phyloP scores from a whole-genome alignment of 768 basidiomycete genomes.

The Royoungia palumana region DNA sequence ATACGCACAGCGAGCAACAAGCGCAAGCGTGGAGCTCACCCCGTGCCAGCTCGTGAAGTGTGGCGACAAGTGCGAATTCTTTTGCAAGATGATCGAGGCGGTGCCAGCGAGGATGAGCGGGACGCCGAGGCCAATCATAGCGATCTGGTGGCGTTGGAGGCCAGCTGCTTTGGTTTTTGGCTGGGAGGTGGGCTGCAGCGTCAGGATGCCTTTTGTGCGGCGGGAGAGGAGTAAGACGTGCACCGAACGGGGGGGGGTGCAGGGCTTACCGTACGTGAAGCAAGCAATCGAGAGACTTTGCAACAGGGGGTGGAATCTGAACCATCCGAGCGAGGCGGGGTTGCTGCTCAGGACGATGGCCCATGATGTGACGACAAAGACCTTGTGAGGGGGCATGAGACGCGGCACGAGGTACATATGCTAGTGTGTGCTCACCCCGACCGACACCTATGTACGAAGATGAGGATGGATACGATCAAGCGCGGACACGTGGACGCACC shows the following conservation, averaged over 20 bases:
- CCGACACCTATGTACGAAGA: conserved; percentile 10
- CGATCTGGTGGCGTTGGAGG: conserved; percentile 64
- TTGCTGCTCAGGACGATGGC: conserved; percentile 41
- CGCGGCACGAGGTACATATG: neutral
- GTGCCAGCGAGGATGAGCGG: conserved; percentile 60
- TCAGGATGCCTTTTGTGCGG: conserved; percentile 55
- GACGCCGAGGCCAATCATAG: conserved; percentile 52
- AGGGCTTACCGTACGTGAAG: conserved; percentile 57
- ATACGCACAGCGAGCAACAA: too few relatives aligned
- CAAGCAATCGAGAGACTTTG: conserved; percentile 54
- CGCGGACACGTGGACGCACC: conserved; percentile 29
- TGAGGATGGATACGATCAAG: neutral
- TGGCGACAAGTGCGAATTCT: conserved; percentile 42
- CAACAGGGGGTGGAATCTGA: conserved; percentile 62
- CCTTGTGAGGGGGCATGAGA: conserved; percentile 30
- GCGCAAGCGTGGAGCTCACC: conserved; percentile 36
- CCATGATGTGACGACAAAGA: conserved; percentile 45
- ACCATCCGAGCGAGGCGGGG: conserved; percentile 52
- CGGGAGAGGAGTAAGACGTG: too few relatives aligned
- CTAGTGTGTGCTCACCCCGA: conserved; percentile 13
- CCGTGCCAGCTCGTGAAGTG: conserved; percentile 80
- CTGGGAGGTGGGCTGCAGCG: conserved; percentile 70
- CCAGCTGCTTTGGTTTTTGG: conserved; percentile 65
- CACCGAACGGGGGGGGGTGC: too few relatives aligned
- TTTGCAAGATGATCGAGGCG: conserved; percentile 60